Evolutionary conservation across 1,284 basidiomycete genomes (phyloP), one percentile per base, ranked within the genome.

Genomic region (Melampsora americana): DNA sequence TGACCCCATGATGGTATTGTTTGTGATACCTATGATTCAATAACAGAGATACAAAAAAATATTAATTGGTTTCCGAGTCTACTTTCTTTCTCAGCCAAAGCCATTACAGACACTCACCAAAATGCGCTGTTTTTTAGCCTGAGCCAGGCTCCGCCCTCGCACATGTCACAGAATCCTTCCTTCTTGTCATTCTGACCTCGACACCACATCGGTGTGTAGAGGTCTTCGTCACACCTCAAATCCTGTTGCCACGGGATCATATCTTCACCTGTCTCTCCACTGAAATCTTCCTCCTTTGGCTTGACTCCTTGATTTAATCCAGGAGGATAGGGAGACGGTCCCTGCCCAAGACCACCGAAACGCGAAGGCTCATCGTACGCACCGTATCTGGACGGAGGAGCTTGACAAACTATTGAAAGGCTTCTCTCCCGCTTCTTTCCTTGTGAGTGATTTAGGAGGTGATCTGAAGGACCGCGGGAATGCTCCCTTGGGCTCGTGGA

Each of bases 111-210:
- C 28, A 68, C 73, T 68, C 26, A 75, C 73, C 73, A 75, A 32
- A 60, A 75, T 30, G 73, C 73, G 46, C 73, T 75, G 23, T 75
- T 75, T 39, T 75, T 75, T 23, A 75, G 59, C 30, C 66, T 75
- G 35, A 75, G 62, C 73, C 73, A 75, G 32, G 73, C 73, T 0
- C 73, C 73, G 6, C 73, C 73, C 26, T 68, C 66, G 59, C 73
- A 75, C 66, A 75, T 67, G 32, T 75, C 73, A 23, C 73, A 75
- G 48, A 75, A 75, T 32, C 73, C 73, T 59, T 75, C 73, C 66
- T 75, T 75, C 28, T 68, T 59, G 32, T 75, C 73, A 56, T 75
- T 75, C 42, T 75, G 65, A 20, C 73, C 73, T 9, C 73, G 64
- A 35, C 73, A 75, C 73, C 73, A 75, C 20, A 75, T 75, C 30